Conservation (phyloP, 495 filamentous ascomycete species). For the Tuber indicum region DNA sequence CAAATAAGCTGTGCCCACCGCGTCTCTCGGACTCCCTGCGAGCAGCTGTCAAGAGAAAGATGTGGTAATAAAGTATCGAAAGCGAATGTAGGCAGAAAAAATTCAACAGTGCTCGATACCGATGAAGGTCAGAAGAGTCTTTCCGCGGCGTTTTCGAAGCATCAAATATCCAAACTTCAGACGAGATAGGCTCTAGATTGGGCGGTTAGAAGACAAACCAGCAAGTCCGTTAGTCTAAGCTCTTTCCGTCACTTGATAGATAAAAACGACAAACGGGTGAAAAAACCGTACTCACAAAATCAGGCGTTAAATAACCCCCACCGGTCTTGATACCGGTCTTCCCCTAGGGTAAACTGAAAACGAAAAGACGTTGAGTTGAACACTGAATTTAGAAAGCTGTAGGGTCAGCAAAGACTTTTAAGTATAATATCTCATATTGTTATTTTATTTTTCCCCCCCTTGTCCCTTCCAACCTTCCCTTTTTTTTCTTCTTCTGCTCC, state of each 20-base stretch:
- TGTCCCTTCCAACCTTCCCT: background rate
- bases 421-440: background rate
- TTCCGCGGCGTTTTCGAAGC: background rate
- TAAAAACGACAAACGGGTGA: background rate
- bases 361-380: background rate
- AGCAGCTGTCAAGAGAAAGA: background rate
- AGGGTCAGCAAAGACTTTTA: background rate
- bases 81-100: background rate
- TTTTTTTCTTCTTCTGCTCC: background rate
- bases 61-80: background rate
- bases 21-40: background rate
- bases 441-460: background rate
- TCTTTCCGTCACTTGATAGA: background rate
- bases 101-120: background rate
- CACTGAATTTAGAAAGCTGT: background rate
- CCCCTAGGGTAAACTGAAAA: background rate
- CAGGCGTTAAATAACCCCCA: background rate
- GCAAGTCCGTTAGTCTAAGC: background rate
- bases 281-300: background rate
- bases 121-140: background rate
- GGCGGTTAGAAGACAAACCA: background rate
- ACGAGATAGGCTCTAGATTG: background rate
- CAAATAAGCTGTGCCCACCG: background rate
- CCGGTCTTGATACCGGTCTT: background rate
- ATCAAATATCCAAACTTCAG: background rate